Evolutionary conservation across 257 asterid species (phyloP).

Genomic region (Galeopsis tetrahit): DNA sequence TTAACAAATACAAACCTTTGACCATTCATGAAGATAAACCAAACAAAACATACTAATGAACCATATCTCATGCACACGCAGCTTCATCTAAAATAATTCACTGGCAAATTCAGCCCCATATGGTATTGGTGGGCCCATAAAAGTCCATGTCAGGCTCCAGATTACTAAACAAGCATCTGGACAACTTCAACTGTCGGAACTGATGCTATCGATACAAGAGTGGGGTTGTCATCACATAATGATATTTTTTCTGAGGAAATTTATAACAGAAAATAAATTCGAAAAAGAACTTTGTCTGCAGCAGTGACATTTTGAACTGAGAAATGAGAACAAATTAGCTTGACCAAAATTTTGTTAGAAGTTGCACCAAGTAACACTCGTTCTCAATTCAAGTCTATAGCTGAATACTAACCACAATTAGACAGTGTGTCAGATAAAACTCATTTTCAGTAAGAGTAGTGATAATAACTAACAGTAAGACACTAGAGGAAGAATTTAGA

Average conservation of each 20-base stretch:
- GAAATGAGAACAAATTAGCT: too few relatives aligned
- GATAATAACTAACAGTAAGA: not conserved
- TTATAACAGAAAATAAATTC: too few relatives aligned
- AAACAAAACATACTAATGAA: not conserved
- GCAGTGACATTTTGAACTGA: not conserved
- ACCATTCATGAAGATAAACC: not conserved
- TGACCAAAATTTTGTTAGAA: too few relatives aligned
- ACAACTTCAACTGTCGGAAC: not conserved
- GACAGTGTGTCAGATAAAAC: not conserved
- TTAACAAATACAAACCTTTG: not conserved
- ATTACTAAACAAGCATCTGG: conserved; percentile 1
- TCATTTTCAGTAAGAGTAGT: not conserved
- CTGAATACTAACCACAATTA: not conserved
- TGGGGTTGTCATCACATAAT: not conserved
- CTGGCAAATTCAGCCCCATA: not conserved
- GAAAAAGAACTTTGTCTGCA: not conserved
- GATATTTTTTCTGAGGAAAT: too few relatives aligned
- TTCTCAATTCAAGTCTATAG: not conserved
- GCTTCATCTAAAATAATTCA: conserved; percentile 7
- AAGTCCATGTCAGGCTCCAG: not conserved
- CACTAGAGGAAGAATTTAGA: too few relatives aligned
- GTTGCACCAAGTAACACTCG: not conserved
- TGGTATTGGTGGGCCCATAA: not conserved
- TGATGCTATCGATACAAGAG: not conserved
- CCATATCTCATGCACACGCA: conserved; percentile 4